A percentile compares a stretch with the other conserved stretches of the same genome.
phyloP scores from a whole-genome alignment of 2,329 filamentous ascomycete species.

The Macrophomina phaseolina region DNA sequence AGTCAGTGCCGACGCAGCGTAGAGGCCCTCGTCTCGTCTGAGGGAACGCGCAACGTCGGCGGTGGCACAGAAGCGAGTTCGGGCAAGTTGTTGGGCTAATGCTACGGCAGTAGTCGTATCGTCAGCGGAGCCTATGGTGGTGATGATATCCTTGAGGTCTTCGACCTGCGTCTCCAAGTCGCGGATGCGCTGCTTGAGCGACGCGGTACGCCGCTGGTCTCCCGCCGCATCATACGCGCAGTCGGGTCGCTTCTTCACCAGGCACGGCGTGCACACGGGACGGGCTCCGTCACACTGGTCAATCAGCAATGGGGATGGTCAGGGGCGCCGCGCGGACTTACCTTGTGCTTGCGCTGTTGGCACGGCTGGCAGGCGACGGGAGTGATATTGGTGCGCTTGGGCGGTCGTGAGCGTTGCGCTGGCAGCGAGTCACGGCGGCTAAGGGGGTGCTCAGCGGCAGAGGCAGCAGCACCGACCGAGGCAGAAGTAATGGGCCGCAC shows the following conservation, averaged over 20 bases:
- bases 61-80: background rate
- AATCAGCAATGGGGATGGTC: background rate
- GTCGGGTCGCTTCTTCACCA: constrained; percentile 26
- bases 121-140: constrained; percentile 7
- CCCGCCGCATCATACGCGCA: constrained; percentile 31
- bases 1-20: background rate
- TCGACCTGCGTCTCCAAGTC: constrained; percentile 1
- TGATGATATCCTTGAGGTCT: constrained; percentile 25
- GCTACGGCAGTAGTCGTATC: constrained; percentile 3
- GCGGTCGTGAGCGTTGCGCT: background rate
- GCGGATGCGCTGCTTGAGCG: constrained; percentile 29
- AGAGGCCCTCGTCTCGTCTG: background rate
- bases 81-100: constrained; percentile 8
- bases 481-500: background rate
- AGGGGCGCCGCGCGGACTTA: constrained; percentile 27
- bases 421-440: background rate
- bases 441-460: background rate
- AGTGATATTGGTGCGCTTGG: constrained; percentile 26
- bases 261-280: constrained; percentile 30
- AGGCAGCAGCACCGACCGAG: background rate
- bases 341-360: constrained; percentile 30
- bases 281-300: constrained; percentile 29
- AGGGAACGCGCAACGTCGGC: constrained; percentile 1
- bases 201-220: constrained; percentile 30
- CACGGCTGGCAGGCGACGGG: constrained; percentile 28